Percentiles rank a stretch among this genome's conserved stretches.
Evolutionary conservation across 805 yeast species (phyloP).

Genomic region (Metschnikowia shivogae): DNA sequence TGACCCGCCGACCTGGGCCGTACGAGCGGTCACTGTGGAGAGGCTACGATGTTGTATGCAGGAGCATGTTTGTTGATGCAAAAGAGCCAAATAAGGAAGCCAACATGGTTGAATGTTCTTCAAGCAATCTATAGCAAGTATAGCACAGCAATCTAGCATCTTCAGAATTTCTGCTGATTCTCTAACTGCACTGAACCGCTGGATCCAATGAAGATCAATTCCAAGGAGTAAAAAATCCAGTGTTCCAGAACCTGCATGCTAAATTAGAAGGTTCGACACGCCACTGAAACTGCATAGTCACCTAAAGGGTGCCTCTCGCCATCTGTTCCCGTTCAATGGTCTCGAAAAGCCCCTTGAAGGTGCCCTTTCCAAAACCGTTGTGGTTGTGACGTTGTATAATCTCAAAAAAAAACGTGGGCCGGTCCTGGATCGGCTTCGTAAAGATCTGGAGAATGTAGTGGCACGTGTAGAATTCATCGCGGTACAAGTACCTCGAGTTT

Average conservation of each 20-base stretch:
- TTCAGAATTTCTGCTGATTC: no score
- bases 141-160: no score
- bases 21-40: no score
- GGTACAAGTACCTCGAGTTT: slow-evolving; percentile 23
- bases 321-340: slow-evolving; percentile 75
- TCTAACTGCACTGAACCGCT: no score
- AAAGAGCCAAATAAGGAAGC: no score
- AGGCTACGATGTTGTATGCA: no score
- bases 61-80: no score
- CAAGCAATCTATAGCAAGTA: no score
- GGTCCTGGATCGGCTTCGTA: slow-evolving; percentile 68
- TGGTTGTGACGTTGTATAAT: slow-evolving; percentile 76
- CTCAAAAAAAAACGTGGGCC: slow-evolving; percentile 82
- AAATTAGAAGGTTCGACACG: not conserved
- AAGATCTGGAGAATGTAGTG: slow-evolving; percentile 81
- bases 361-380: slow-evolving; percentile 87
- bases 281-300: not conserved
- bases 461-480: slow-evolving; percentile 19
- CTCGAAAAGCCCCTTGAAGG: slow-evolving; percentile 77
- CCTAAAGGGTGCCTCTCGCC: slow-evolving; percentile 56
- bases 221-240: no score
- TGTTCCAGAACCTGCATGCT: not conserved
- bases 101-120: no score
- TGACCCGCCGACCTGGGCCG: no score
- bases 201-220: no score